Base-by-base conservation (phyloP, 352 stramenopile species). In the Phytophthora rubi region DNA sequence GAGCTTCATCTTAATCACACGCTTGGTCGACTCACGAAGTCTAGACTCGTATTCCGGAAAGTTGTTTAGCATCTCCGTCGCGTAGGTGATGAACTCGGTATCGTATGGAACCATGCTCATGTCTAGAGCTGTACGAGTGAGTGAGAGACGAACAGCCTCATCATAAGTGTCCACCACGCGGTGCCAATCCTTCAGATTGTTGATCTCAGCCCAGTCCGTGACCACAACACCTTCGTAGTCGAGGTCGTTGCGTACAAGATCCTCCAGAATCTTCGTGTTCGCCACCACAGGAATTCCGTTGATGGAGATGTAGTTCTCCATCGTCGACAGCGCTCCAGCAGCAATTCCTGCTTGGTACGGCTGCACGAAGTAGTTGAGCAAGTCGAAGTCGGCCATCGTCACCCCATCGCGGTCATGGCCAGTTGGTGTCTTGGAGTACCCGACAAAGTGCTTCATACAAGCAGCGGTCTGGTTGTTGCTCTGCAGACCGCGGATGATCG, bases 271-370 rank as follows among this genome's bases (percentile, higher is more conserved):
- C 37, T 92, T 84, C 8, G 75, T 72, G 54, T 91, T 98, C 4
- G 82, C 82, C 1, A 97, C 83, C 7, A 97, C 86, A 0, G 95
- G 95, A 16, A 98, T 82, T 32, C 90, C 91, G 63, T 97, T 97
- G 57, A 97, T 71, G 54, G 96, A 94, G 52, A 92, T 96, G 81
- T 98, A 98, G 60, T 77, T 95, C 71, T 98, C 93, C 95, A 98
- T 98, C 0, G 93, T 81, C 0, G 93, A 93, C 54, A 95, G 68
- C 1, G 82, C 87, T 3, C 84, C 86, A 7, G 94, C 85, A 5
- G 82, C 74, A 18, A 95, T 82, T 2, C 79, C 89, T 6, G 87
- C 84, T 35, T 90, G 70, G 63, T 91, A 97, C 0, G 90, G 85
- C 45, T 85, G 78, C 5, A 88, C 79, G 44, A 96, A 96, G 73